Base-by-base conservation (phyloP, 1,139 yeast genomes). In the Sugiyamaella paludigena region DNA sequence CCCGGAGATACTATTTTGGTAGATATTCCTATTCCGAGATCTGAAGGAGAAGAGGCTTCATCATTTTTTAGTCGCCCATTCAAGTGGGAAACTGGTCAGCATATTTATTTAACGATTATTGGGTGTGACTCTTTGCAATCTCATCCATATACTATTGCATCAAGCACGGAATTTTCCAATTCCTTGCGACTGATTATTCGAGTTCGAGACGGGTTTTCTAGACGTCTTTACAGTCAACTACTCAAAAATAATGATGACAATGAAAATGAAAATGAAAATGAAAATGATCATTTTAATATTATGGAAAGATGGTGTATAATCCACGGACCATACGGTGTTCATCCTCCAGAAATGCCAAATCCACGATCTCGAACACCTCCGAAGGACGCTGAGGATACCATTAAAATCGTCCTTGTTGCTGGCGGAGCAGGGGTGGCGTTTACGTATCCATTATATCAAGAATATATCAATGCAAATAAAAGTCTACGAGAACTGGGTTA, bases 381-480 rank as follows among this genome's bases (percentile, higher is more conserved):
- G 15, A 32, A 26, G 2, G 33, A 37, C 4, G 26, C 27, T 16
- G 5, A n/a, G 35, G 26, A 16, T 2, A 24, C 30, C 11, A 44
- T 19, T 7, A 52, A 56, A 39, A 50, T 62, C 12, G 45, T 62
- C 5, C 53, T 62, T 13, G 53, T 62, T 5, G 52, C 64, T 6
- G 66, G 66, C 7, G 66, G 66, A 2, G 60, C 66, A 2, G 66
- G 66, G 4, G 61, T 62, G 5, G 66, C 66, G 4, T 62, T 59
- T 42, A 61, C 65, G 4, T 60, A 52, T 47, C 64, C 66, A 8
- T 48, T 62, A 28, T 60, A 49, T 36, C 56, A 55, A 36, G 58
- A 61, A 38, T 60, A 52, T 40, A 39, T 48, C 37, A 45, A 28
- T 26, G 45, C 49, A 15, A 50, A 38, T 39, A 38, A 36, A 15